These are phyloP conservation scores for Akanthomyces dipterigenus DNA, from an alignment of 2,329 filamentous ascomycete species.

Conservation along the genomic window DNA sequence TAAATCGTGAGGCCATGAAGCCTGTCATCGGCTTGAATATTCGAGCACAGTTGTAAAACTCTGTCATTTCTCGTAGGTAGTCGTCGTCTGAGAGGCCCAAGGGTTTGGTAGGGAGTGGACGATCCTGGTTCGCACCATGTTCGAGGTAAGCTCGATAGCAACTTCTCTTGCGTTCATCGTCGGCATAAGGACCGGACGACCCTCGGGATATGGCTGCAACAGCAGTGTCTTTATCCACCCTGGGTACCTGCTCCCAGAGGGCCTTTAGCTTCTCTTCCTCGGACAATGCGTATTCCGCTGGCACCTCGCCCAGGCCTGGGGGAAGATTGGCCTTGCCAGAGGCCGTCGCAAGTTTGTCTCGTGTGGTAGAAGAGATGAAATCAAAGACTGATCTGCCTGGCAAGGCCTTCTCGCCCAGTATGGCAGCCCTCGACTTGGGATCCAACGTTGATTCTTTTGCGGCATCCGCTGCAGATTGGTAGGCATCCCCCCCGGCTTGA, in stretches of 20 bases:
- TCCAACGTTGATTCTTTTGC: slow-evolving; percentile 72
- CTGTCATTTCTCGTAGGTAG: slow-evolving; percentile 69
- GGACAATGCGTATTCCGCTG: slow-evolving; percentile 54
- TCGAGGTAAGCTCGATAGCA: slow-evolving; percentile 81
- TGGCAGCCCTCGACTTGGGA: slow-evolving; percentile 66
- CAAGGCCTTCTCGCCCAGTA: slow-evolving; percentile 70
- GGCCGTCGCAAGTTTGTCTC: slow-evolving; percentile 67
- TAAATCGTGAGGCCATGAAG: slow-evolving; percentile 90
- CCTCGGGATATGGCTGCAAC: slow-evolving; percentile 62
- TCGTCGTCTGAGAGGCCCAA: slow-evolving; percentile 53
- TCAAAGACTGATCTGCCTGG: slow-evolving; percentile 96
- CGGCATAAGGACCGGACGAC: slow-evolving; percentile 67
- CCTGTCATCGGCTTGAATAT: slow-evolving; percentile 91
- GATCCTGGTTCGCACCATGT: slow-evolving; percentile 47
- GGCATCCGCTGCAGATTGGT: slow-evolving; percentile 66
- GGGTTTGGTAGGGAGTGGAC: slow-evolving; percentile 45
- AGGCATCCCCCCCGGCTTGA: slow-evolving; percentile 23
- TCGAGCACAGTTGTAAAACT: slow-evolving; percentile 60
- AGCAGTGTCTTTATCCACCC: slow-evolving; percentile 59
- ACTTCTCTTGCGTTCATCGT: slow-evolving; percentile 70
- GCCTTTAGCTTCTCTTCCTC: slow-evolving; percentile 56
- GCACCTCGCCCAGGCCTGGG: slow-evolving; percentile 67
- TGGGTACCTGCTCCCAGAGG: slow-evolving; percentile 53
- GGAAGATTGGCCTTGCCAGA: slow-evolving; percentile 75
- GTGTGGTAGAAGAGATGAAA: slow-evolving; percentile 71